Evolutionary conservation across 164 flowering plant species (phyloP).

Genomic region (Cinnamomum chago): DNA sequence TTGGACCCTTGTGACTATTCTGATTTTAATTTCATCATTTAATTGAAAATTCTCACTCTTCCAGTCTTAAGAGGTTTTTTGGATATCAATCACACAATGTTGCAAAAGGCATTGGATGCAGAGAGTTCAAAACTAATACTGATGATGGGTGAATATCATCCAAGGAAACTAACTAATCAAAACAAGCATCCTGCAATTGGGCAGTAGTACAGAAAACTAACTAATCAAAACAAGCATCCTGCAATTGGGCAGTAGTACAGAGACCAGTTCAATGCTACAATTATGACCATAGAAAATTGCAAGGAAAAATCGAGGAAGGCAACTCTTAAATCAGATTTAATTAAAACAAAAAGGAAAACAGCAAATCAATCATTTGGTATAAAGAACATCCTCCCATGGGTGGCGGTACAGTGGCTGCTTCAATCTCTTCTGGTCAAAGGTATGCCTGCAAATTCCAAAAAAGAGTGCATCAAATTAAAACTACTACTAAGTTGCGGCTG

Average conservation of each 20-base stretch:
- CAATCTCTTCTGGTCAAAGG: constrained; percentile 99
- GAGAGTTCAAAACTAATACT: too few relatives aligned
- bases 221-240: not conserved
- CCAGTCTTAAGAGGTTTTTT: too few relatives aligned
- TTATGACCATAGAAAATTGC: constrained; percentile 11
- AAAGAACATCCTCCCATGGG: constrained; percentile 99
- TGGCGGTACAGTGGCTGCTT: constrained; percentile 99
- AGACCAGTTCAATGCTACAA: constrained; percentile 15
- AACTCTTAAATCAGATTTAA: not conserved
- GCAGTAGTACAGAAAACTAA: constrained; percentile 14
- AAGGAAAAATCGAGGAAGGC: not conserved
- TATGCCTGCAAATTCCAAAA: constrained; percentile 58
- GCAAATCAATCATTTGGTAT: constrained; percentile 70
- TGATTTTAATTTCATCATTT: too few relatives aligned
- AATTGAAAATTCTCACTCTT: too few relatives aligned
- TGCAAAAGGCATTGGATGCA: too few relatives aligned
- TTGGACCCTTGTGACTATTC: too few relatives aligned
- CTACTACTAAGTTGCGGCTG: not conserved
- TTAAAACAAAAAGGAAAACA: not conserved
- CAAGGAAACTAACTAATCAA: not conserved
- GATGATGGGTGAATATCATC: not conserved
- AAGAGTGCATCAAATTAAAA: not conserved
- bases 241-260: constrained; percentile 11
- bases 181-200: not conserved
- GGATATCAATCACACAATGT: too few relatives aligned